Evolutionary conservation across 179 eudicot genomes (phyloP).

Genomic region (Camellia oleifera): DNA sequence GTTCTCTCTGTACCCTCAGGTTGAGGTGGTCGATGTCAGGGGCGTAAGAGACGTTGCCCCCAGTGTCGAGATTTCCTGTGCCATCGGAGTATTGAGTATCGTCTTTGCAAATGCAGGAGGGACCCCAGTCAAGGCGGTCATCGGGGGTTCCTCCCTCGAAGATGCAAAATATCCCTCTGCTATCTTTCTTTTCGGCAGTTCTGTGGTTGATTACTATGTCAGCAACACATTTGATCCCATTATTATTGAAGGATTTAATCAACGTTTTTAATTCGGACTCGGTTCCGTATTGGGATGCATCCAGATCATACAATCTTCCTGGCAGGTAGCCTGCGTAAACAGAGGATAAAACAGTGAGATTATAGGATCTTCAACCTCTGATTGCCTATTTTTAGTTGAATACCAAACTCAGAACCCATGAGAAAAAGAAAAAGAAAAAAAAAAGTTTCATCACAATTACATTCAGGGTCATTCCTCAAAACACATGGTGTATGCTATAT

Average conservation of each 20-base stretch:
- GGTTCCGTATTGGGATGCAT: slow-evolving; percentile 58
- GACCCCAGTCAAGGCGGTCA: slow-evolving; percentile 59
- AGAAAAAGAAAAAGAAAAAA: too few species aligned
- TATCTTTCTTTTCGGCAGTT: slow-evolving; percentile 39
- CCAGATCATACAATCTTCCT: slow-evolving; percentile 50
- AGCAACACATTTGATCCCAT: slow-evolving; percentile 56
- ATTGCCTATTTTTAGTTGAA: too few species aligned
- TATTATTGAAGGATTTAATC: slow-evolving; percentile 35
- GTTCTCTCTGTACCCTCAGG: slow-evolving; percentile 51
- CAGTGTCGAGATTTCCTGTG: slow-evolving; percentile 50
- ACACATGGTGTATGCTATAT: too few species aligned
- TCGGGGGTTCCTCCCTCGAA: slow-evolving; percentile 63
- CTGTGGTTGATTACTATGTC: slow-evolving; percentile 82
- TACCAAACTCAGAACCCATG: too few species aligned
- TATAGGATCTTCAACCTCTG: too few species aligned
- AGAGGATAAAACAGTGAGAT: not conserved
- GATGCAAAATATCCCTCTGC: slow-evolving; percentile 46
- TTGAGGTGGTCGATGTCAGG: slow-evolving; percentile 65
- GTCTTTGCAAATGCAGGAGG: slow-evolving; percentile 39
- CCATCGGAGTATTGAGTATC: slow-evolving; percentile 53
- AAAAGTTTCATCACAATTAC: too few species aligned
- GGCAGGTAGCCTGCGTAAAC: slow-evolving; percentile 57
- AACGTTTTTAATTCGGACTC: slow-evolving; percentile 36
- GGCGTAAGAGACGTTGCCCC: slow-evolving; percentile 32
- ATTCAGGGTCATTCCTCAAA: too few species aligned